Conservation (phyloP, 1,284 basidiomycete genomes). For the Cystobasidium slooffiae region DNA sequence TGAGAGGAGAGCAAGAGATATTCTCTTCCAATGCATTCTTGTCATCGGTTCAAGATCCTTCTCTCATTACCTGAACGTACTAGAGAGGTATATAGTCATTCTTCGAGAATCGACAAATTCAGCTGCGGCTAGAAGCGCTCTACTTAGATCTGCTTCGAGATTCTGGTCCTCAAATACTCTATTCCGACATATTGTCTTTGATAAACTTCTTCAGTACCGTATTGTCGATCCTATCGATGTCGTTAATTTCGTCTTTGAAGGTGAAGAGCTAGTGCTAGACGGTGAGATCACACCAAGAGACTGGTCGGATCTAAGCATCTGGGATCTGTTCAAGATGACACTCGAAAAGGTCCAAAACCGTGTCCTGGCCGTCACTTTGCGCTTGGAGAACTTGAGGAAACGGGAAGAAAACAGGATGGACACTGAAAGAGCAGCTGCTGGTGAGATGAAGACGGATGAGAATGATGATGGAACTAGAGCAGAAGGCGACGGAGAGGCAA, state of each 20-base stretch:
- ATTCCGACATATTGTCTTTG: slow-evolving; percentile 87
- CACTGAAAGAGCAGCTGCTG: slow-evolving; percentile 46
- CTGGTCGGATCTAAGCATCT: slow-evolving; percentile 68
- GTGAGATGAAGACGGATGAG: slow-evolving; percentile 36
- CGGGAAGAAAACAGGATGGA: slow-evolving; percentile 70
- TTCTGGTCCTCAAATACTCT: slow-evolving; percentile 84
- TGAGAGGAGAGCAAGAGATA: slow-evolving; percentile 71
- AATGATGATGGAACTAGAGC: slow-evolving; percentile 28
- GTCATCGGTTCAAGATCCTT: slow-evolving; percentile 93
- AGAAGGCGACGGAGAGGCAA: slow-evolving; percentile 66
- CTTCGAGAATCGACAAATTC: slow-evolving; percentile 72
- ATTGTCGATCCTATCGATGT: slow-evolving; percentile 94
- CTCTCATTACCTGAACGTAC: slow-evolving; percentile 96
- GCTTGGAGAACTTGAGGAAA: slow-evolving; percentile 73
- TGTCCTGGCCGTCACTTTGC: slow-evolving; percentile 73
- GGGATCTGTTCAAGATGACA: slow-evolving; percentile 79
- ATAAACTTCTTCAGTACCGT: slow-evolving; percentile 98
- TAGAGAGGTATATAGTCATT: slow-evolving; percentile 84
- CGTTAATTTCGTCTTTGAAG: slow-evolving; percentile 78
- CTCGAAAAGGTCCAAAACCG: slow-evolving; percentile 86
- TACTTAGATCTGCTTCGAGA: slow-evolving; percentile 69
- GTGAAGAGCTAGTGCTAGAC: slow-evolving; percentile 55
- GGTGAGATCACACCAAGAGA: slow-evolving; percentile 57
- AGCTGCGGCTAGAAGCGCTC: slow-evolving; percentile 67
- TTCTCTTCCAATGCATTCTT: slow-evolving; percentile 86